A percentile compares a stretch with the other conserved stretches of the same genome.
Conservation (phyloP, 495 filamentous ascomycete species). For the Arthonia radiata region DNA sequence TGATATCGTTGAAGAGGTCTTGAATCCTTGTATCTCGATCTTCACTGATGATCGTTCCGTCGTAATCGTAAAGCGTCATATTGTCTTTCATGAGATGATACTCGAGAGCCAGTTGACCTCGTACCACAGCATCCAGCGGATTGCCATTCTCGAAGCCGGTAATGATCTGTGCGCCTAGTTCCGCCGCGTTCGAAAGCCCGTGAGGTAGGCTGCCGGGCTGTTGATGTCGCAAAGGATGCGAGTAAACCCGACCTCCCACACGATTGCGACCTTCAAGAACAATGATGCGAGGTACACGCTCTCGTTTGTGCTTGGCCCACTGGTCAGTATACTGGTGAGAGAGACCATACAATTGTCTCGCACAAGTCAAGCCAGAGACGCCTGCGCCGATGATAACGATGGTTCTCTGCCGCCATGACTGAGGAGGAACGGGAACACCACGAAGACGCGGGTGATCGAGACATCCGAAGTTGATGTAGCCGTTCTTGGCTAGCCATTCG, state of each 20-base stretch:
- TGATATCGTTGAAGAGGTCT: slow-evolving; percentile 75
- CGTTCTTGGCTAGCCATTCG: slow-evolving; percentile 72
- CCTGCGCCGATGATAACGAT: slow-evolving; percentile 85
- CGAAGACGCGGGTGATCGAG: slow-evolving; percentile 25
- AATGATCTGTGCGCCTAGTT: slow-evolving; percentile 93
- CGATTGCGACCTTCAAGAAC: slow-evolving; percentile 70
- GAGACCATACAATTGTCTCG: slow-evolving; percentile 67
- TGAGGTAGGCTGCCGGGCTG: slow-evolving; percentile 19
- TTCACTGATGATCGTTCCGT: slow-evolving; percentile 57
- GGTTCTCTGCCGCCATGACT: slow-evolving; percentile 27
- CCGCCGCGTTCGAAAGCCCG: slow-evolving; percentile 47
- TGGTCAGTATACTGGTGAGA: slow-evolving; percentile 49
- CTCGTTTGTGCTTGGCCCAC: slow-evolving; percentile 27
- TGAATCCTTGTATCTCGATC: slow-evolving; percentile 63
- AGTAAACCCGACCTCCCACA: slow-evolving; percentile 88
- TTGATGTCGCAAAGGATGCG: slow-evolving; percentile 50
- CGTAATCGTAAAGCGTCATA: slow-evolving; percentile 72
- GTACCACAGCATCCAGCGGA: slow-evolving; percentile 68
- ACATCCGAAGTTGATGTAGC: slow-evolving; percentile 95
- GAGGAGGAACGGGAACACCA: slow-evolving; percentile 8
- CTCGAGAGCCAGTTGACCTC: slow-evolving; percentile 68
- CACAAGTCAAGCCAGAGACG: slow-evolving; percentile 77
- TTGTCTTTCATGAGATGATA: slow-evolving; percentile 69
- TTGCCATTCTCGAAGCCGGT: slow-evolving; percentile 93
- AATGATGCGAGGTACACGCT: slow-evolving; percentile 46